phyloP scores from a whole-genome alignment of 139 green algal species.

The Pycnococcus provasolii region DNA sequence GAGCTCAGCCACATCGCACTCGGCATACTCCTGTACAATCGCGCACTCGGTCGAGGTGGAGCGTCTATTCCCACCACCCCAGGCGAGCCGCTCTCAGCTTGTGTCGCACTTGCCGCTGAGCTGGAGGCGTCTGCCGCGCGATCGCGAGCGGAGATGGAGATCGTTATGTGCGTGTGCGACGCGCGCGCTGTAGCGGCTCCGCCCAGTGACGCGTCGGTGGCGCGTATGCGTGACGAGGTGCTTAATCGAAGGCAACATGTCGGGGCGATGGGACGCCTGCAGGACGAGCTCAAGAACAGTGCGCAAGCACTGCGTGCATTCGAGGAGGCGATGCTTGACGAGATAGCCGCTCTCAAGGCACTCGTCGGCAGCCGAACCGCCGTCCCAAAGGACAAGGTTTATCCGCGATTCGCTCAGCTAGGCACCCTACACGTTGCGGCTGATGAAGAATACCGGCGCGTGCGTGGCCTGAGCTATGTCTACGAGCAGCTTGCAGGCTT shows the following conservation, averaged over 20 bases:
- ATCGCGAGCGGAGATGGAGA: background rate
- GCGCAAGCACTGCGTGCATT: background rate
- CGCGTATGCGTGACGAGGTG: background rate
- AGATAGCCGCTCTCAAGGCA: background rate
- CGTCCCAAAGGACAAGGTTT: slow-evolving; percentile 18
- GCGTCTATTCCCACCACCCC: background rate
- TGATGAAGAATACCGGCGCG: background rate
- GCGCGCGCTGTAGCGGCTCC: background rate
- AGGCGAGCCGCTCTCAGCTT: background rate
- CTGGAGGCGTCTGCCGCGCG: slow-evolving; percentile 7
- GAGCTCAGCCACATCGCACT: slow-evolving; percentile 42
- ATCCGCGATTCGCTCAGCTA: slow-evolving; percentile 17
- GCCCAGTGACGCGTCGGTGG: background rate
- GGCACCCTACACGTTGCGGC: background rate
- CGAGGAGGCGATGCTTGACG: background rate
- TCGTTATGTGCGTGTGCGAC: background rate
- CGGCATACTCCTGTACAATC: slow-evolving; percentile 58
- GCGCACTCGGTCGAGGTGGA: slow-evolving; percentile 6
- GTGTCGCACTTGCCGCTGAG: too few species aligned
- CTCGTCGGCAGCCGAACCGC: background rate
- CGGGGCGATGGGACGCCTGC: slow-evolving; percentile 5
- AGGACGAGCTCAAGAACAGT: slow-evolving; percentile 6
- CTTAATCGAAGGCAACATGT: background rate
- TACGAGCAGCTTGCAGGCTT: background rate
- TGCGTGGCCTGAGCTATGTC: background rate